Percentiles rank a stretch among this genome's conserved stretches.
phyloP scores from a whole-genome alignment of 306 rosid genomes.

The Trifolium subterraneum region DNA sequence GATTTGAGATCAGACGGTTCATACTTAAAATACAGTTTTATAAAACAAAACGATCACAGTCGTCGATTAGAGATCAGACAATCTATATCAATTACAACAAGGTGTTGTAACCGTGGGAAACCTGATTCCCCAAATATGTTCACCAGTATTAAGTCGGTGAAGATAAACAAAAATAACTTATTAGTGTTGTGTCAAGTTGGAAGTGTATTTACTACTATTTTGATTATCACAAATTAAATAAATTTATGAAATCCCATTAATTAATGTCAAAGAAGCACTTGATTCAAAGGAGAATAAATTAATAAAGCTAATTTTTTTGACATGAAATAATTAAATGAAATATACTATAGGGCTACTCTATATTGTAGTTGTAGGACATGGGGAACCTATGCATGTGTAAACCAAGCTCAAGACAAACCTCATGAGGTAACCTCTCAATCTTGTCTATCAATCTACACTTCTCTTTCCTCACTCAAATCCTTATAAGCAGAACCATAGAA shows the following conservation, averaged over 20 bases:
- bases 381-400: conserved; percentile 21
- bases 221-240: conserved; percentile 12
- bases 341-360: neutral
- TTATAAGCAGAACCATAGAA: neutral
- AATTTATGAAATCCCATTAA: neutral
- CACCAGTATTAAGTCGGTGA: too few relatives aligned
- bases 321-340: conserved; percentile 21
- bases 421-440: conserved; percentile 27
- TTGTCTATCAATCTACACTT: conserved; percentile 11
- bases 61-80: too few relatives aligned
- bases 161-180: too few relatives aligned
- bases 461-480: conserved; percentile 6
- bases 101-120: too few relatives aligned
- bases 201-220: conserved; percentile 5
- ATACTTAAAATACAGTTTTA: too few relatives aligned
- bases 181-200: too few relatives aligned
- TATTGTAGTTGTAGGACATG: conserved; percentile 4
- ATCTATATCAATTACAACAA: too few relatives aligned
- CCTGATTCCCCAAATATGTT: too few relatives aligned
- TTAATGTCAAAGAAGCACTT: conserved; percentile 17
- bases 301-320: neutral
- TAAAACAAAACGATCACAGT: too few relatives aligned
- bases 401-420: conserved; percentile 41
- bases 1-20: too few relatives aligned
- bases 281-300: conserved; percentile 17